Conservation (phyloP, 1,284 basidiomycete species). For the Exsudoporus floridanus region DNA sequence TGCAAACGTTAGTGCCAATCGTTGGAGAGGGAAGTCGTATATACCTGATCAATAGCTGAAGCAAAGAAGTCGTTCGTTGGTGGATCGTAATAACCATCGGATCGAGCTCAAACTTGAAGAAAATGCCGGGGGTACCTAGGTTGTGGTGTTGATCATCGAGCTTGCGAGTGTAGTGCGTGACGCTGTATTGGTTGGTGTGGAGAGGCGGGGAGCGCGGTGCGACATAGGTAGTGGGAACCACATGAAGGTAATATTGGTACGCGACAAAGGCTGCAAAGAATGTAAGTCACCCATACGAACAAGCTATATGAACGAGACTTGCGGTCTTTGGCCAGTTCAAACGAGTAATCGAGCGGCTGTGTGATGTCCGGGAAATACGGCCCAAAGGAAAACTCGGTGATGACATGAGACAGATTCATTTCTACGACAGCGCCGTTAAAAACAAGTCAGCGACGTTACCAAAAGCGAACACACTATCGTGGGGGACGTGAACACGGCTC, state of each 20-base stretch:
- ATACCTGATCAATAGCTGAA: slow-evolving; percentile 81
- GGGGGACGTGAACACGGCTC: slow-evolving; percentile 85
- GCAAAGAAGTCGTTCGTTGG: slow-evolving; percentile 81
- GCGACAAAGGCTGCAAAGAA: slow-evolving; percentile 73
- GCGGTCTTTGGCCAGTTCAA: slow-evolving; percentile 82
- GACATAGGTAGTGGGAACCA: slow-evolving; percentile 94
- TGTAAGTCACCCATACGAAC: not conserved
- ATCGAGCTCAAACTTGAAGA: slow-evolving; percentile 97
- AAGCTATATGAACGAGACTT: slow-evolving; percentile 34
- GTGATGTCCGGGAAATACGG: slow-evolving; percentile 94
- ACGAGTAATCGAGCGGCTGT: slow-evolving; percentile 91
- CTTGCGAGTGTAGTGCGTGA: slow-evolving; percentile 86
- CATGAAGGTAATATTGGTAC: slow-evolving; percentile 95
- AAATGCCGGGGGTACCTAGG: slow-evolving; percentile 85
- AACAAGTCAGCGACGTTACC: not conserved
- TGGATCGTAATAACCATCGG: slow-evolving; percentile 83
- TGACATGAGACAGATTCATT: slow-evolving; percentile 96
- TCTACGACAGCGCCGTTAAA: slow-evolving; percentile 44
- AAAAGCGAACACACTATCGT: slow-evolving; percentile 56
- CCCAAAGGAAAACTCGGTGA: slow-evolving; percentile 96
- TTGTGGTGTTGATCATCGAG: slow-evolving; percentile 67
- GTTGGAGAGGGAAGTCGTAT: slow-evolving; percentile 24
- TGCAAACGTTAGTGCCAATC: not conserved
- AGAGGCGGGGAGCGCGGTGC: slow-evolving; percentile 60
- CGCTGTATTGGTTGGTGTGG: slow-evolving; percentile 92